phyloP scores from a whole-genome alignment of 2,329 filamentous ascomycete genomes.

The Aspergillus terreus region DNA sequence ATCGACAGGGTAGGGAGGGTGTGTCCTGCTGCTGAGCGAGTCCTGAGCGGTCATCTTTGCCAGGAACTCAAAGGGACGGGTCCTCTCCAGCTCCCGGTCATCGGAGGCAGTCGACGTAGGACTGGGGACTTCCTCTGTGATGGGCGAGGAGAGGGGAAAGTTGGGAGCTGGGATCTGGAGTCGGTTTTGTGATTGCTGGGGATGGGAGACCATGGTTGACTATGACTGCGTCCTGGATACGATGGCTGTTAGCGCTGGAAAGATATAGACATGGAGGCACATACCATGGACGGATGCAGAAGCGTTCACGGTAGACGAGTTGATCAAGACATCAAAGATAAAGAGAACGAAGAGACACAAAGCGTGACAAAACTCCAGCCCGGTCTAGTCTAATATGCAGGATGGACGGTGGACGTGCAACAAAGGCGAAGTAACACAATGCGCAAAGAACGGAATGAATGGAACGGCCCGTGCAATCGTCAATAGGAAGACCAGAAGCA shows the following conservation, averaged over 20 bases:
- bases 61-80: conserved; percentile 30
- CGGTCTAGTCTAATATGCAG: not conserved
- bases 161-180: conserved; percentile 32
- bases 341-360: too few relatives aligned
- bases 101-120: conserved; percentile 34
- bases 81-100: conserved; percentile 23
- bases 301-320: too few relatives aligned
- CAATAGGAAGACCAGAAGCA: too few relatives aligned
- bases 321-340: too few relatives aligned
- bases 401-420: not conserved
- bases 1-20: not conserved
- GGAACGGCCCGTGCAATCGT: not conserved
- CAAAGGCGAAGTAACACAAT: not conserved
- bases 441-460: not conserved
- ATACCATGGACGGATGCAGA: too few relatives aligned
- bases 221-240: too few relatives aligned
- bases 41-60: conserved; percentile 22
- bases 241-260: too few relatives aligned
- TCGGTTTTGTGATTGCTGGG: conserved; percentile 17
- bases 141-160: conserved; percentile 43
- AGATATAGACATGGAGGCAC: too few relatives aligned
- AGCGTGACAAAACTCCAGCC: too few relatives aligned
- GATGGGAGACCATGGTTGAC: not conserved
- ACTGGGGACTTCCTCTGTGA: conserved; percentile 39
- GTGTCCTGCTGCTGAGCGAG: conserved; percentile 7